phyloP scores from a whole-genome alignment of 2,329 filamentous ascomycete genomes.

The Nectriaceae sp. region DNA sequence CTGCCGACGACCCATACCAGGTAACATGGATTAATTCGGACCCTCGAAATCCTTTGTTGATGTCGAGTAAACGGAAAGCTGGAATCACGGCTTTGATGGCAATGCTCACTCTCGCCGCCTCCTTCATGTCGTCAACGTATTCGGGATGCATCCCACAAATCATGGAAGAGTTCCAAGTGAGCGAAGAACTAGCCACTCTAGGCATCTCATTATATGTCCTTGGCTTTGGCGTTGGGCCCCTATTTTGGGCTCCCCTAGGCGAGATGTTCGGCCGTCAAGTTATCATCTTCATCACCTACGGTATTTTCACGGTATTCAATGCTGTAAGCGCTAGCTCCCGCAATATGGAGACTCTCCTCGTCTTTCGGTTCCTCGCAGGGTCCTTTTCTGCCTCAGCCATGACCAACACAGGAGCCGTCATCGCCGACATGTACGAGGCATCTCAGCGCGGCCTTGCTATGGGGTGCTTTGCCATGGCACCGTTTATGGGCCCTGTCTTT shows the following conservation, averaged over 20 bases:
- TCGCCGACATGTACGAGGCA: constrained; percentile 76
- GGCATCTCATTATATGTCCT: constrained; percentile 18
- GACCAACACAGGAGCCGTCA: constrained; percentile 76
- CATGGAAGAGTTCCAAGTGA: not conserved
- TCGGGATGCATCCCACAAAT: not conserved
- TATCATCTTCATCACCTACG: constrained; percentile 56
- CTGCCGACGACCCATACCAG: not conserved
- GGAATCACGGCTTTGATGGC: not conserved
- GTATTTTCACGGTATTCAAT: constrained; percentile 71
- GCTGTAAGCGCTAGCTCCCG: constrained; percentile 73
- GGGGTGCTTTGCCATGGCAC: constrained; percentile 77
- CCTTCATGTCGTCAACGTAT: not conserved
- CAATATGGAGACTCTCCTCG: constrained; percentile 72
- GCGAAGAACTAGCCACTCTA: not conserved
- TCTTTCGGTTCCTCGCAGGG: constrained; percentile 74
- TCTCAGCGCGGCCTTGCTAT: constrained; percentile 81
- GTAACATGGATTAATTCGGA: not conserved
- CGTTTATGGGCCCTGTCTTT: constrained; percentile 68
- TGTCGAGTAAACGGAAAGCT: not conserved
- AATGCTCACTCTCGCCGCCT: not conserved
- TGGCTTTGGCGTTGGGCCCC: constrained; percentile 62
- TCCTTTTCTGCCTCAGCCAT: constrained; percentile 81
- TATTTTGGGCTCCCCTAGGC: constrained; percentile 73
- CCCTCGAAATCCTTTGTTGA: not conserved
- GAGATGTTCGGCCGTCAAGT: constrained; percentile 70